A percentile compares a stretch with the other conserved stretches of the same genome.
Conservation (phyloP, 192 early-diverging fungal species). For the Diversispora eburnea region DNA sequence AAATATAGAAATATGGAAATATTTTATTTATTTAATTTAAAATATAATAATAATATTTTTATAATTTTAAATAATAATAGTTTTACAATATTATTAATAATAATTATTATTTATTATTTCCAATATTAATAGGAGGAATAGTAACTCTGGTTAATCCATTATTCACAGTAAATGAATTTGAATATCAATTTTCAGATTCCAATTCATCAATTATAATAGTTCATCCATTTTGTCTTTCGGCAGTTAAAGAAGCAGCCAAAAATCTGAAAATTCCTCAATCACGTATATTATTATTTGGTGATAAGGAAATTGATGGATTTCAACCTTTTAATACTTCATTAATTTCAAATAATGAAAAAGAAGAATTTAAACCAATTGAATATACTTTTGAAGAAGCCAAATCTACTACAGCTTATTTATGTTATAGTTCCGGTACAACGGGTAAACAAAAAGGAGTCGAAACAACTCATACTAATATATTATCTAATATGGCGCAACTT, state of each 20-base stretch:
- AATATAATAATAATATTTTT: constrained; percentile 22
- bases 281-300: constrained; percentile 45
- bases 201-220: constrained; percentile 66
- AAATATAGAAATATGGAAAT: neutral
- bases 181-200: constrained; percentile 68
- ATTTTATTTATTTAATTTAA: neutral
- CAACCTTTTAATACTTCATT: constrained; percentile 34
- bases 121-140: constrained; percentile 49
- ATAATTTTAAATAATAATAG: too few relatives aligned
- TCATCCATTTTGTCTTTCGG: constrained; percentile 29
- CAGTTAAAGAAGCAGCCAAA: constrained; percentile 38
- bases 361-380: constrained; percentile 30
- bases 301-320: constrained; percentile 34
- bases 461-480: constrained; percentile 77
- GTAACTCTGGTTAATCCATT: constrained; percentile 76
- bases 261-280: constrained; percentile 33
- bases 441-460: constrained; percentile 81
- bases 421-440: constrained; percentile 64
- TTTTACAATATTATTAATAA: neutral
- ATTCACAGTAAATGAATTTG: constrained; percentile 73
- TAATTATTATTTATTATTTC: too few relatives aligned
- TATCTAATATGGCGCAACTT: constrained; percentile 67
- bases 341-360: constrained; percentile 1
- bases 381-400: constrained; percentile 31
- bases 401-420: constrained; percentile 53